These are phyloP conservation scores for Umbelopsis sp. DNA, from an alignment of 192 early-diverging fungal genomes.

Conservation along the genomic window DNA sequence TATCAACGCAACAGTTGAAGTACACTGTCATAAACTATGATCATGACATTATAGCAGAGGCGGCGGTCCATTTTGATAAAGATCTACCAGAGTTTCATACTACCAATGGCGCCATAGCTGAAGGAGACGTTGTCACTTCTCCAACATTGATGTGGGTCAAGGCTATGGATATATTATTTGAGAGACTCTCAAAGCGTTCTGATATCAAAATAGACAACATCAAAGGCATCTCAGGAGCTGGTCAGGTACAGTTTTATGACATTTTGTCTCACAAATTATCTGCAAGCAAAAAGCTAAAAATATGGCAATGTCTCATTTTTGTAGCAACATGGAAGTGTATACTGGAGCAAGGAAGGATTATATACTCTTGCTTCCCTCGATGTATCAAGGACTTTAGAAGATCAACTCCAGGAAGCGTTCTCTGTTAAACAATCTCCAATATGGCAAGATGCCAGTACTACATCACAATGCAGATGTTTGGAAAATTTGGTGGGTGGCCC, in stretches of 20 bases:
- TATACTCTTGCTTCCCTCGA: conserved; percentile 45
- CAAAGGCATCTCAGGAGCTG: conserved; percentile 67
- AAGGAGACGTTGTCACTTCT: conserved; percentile 57
- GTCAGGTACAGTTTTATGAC: conserved; percentile 44
- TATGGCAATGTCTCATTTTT: not conserved
- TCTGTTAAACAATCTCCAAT: conserved; percentile 70
- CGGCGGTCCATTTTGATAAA: conserved; percentile 60
- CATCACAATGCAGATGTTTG: conserved; percentile 58
- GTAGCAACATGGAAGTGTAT: conserved; percentile 87
- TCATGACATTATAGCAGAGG: conserved; percentile 42
- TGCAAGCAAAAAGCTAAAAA: too few relatives aligned
- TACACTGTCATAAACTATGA: conserved; percentile 49
- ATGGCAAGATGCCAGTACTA: conserved; percentile 83
- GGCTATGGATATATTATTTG: conserved; percentile 67
- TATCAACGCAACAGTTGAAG: conserved; percentile 82
- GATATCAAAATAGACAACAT: conserved; percentile 35
- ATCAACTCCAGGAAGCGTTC: conserved; percentile 58
- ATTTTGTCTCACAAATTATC: too few relatives aligned
- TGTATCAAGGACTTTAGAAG: conserved; percentile 31
- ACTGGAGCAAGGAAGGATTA: conserved; percentile 61
- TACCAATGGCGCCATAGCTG: conserved; percentile 46
- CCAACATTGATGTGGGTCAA: conserved; percentile 82
- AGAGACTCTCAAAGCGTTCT: conserved; percentile 39
- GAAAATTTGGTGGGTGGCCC: conserved; percentile 68
- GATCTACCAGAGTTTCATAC: conserved; percentile 62